Base-by-base conservation (phyloP, 192 early-diverging fungal species). In the Cladochytrium replicatum region DNA sequence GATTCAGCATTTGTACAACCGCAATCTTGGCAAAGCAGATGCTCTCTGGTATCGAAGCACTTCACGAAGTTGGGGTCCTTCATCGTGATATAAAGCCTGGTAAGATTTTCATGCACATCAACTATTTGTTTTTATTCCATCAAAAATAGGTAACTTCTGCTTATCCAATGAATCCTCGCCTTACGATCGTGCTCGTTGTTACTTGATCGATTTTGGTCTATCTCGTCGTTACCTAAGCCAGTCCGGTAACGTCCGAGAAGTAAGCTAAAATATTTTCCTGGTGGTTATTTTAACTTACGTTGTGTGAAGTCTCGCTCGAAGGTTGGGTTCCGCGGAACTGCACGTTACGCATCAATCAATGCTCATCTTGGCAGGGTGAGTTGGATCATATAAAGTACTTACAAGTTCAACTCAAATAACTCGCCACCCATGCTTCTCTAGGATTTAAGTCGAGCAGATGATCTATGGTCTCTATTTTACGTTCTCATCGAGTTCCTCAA, bases 61-160 rank as follows among this genome's bases (percentile, higher is more conserved):
- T 72, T 1, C 76, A 79, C 48, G 52, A 45, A 19, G 54, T 61
- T 27, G 76, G 76, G 6, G 60, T 77, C 13, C 41, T 77, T 1
- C 76, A 79, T 48, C 57, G 76, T 15, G 76, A 79, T 48, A 62
- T 79, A 45, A 79, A 79, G 38, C 76, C 76, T 19, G 69, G 69
- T 63, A 43, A 5, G 32, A 19, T 19, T 51, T 9, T n/a, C 4
- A 26, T 50, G 15, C 8, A 27, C 41, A 39, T 21, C 0, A 58
- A 64, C 44, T 64, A 58, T 58, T 67, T 46, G 46, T 66, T 43
- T 54, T 46, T 3, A 38, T 58, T 24, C 22, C 43, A 32, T 22
- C 7, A 22, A 29, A 37, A 52, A 13, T 22, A 54, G 64, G 55
- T n/a, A 69, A 69, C 51, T 69, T 69, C 41, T 69, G 67, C 43